Percentiles rank a stretch among this genome's conserved stretches.
Evolutionary conservation across 2,329 filamentous ascomycete genomes (phyloP).

Genomic region (Alternaria sp.): DNA sequence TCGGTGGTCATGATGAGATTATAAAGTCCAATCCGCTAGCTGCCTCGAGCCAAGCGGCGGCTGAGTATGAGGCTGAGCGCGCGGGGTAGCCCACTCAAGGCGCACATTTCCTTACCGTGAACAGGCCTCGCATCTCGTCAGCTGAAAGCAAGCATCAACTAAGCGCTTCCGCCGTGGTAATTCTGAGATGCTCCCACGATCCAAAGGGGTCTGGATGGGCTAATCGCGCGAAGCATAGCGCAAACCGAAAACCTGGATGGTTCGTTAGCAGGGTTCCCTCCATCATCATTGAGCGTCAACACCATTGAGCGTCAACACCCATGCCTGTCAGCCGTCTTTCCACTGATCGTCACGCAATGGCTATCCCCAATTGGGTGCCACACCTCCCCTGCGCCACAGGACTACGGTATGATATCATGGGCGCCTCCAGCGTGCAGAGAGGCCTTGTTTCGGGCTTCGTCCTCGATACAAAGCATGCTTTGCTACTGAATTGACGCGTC

Average conservation of each 20-base stretch:
- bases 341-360: conserved; percentile 21
- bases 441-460: conserved; percentile 21
- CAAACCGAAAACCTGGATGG: conserved; percentile 18
- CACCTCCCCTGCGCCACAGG: conserved; percentile 34
- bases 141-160: not conserved
- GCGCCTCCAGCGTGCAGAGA: conserved; percentile 15
- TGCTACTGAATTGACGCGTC: conserved; percentile 8
- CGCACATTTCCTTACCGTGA: not conserved
- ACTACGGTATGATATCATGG: conserved; percentile 39
- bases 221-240: conserved; percentile 8
- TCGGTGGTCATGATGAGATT: not conserved
- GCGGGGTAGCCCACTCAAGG: not conserved
- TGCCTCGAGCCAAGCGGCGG: conserved; percentile 8
- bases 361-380: conserved; percentile 33
- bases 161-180: not conserved
- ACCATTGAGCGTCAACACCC: conserved; percentile 32
- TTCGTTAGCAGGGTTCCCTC: conserved; percentile 19
- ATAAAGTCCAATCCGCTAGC: not conserved
- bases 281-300: conserved; percentile 35
- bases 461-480: conserved; percentile 15
- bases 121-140: not conserved
- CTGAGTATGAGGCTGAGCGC: conserved; percentile 11
- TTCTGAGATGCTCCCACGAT: not conserved
- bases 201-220: not conserved
- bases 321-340: conserved; percentile 31